Conservation (phyloP, 371 early-diverging fungal species). For the Syncephalis plumigaleata region DNA sequence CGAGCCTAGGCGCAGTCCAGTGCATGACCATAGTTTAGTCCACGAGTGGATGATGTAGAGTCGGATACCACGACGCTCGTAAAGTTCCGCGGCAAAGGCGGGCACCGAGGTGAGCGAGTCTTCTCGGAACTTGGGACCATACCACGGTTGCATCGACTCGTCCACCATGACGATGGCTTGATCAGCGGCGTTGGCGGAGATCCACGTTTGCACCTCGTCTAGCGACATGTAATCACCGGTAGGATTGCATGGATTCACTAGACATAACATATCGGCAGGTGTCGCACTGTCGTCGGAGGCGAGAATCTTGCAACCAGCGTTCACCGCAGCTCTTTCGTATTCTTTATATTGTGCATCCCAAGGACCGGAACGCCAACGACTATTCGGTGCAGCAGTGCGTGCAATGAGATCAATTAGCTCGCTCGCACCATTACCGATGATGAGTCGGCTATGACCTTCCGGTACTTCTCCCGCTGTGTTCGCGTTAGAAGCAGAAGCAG, state of each 20-base stretch:
- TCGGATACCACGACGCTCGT: conserved; percentile 34
- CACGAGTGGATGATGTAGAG: conserved; percentile 77
- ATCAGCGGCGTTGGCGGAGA: conserved; percentile 34
- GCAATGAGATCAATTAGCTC: conserved; percentile 72
- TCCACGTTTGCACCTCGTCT: conserved; percentile 45
- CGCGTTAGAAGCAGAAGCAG: neutral
- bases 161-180: conserved; percentile 62
- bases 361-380: conserved; percentile 67
- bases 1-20: conserved; percentile 71
- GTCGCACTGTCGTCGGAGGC: conserved; percentile 22
- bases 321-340: conserved; percentile 65
- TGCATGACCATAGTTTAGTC: conserved; percentile 85
- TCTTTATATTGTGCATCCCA: conserved; percentile 72
- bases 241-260: conserved; percentile 80
- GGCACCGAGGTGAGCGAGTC: conserved; percentile 55
- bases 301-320: conserved; percentile 43
- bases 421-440: conserved; percentile 74
- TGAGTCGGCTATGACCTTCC: conserved; percentile 27
- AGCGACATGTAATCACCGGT: conserved; percentile 65
- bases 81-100: conserved; percentile 32
- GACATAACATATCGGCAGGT: conserved; percentile 38
- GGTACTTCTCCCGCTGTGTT: conserved; percentile 18
- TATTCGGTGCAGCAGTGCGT: conserved; percentile 36
- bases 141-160: conserved; percentile 85
- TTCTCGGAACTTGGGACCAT: conserved; percentile 45